A percentile compares a stretch with the other conserved stretches of the same genome.
These are phyloP conservation scores for Kluyveromyces dobzhanskii DNA, from an alignment of 805 yeast genomes.

Conservation along the genomic window DNA sequence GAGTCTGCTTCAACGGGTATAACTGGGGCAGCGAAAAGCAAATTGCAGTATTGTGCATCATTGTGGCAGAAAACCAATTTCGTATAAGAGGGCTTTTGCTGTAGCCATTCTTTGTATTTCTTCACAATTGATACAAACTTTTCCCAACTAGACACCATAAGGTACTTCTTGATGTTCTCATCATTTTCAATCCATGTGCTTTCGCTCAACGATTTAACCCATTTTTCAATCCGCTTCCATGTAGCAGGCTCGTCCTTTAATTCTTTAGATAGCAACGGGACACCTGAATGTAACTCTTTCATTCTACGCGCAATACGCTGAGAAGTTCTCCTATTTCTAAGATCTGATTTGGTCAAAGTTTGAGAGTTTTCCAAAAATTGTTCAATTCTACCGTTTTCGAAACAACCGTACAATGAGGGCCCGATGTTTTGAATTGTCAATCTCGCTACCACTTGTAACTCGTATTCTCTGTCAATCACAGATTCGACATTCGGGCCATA, in stretches of 20 bases:
- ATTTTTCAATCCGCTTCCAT: slow-evolving; percentile 63
- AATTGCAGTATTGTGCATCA: slow-evolving; percentile 94
- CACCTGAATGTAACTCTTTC: slow-evolving; percentile 85
- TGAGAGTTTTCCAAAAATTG: slow-evolving; percentile 80
- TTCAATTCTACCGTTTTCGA: slow-evolving; percentile 88
- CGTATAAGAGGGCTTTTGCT: slow-evolving; percentile 32
- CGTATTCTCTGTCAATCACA: slow-evolving; percentile 79
- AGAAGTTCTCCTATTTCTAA: slow-evolving; percentile 67
- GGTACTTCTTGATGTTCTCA: slow-evolving; percentile 31
- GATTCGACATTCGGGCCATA: slow-evolving; percentile 84
- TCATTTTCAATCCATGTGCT: slow-evolving; percentile 31
- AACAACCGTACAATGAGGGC: slow-evolving; percentile 81
- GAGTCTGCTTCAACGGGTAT: slow-evolving; percentile 15
- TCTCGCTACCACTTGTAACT: slow-evolving; percentile 62
- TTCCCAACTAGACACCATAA: slow-evolving; percentile 34
- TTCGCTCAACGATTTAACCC: slow-evolving; percentile 48
- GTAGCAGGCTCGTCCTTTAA: slow-evolving; percentile 51
- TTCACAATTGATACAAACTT: slow-evolving; percentile 41
- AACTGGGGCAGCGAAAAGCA: slow-evolving; percentile 58
- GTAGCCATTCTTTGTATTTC: slow-evolving; percentile 58
- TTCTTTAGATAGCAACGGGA: slow-evolving; percentile 55
- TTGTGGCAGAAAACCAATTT: slow-evolving; percentile 83
- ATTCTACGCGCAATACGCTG: slow-evolving; percentile 89
- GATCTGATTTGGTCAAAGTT: slow-evolving; percentile 64
- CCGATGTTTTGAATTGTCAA: slow-evolving; percentile 76